Evolutionary conservation across 2,329 filamentous ascomycete species (phyloP), one percentile per base, ranked within the genome.

Genomic region (Sarocladium oryzae): DNA sequence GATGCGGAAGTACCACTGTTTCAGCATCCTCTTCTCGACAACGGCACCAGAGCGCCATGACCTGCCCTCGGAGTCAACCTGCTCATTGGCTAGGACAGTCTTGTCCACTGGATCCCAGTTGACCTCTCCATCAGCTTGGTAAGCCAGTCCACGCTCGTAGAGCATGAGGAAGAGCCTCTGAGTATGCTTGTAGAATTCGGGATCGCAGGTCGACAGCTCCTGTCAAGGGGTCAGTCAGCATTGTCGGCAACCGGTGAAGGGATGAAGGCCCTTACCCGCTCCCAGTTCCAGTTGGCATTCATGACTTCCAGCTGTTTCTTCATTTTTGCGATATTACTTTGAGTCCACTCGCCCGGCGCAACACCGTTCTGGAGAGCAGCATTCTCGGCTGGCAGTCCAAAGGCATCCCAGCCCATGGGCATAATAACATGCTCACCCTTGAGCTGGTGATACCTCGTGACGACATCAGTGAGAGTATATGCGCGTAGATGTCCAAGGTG

Each of bases 391-490:
- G 90, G 90, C 52, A 96, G 72, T 2, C 90, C 90, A 69, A 96
- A 95, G 4, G 89, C 88, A 73, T 96, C 90, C 89, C 90, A 96
- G 10, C 90, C 90, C 78, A 95, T 95, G n/a, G 90, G 89, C 56
- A 95, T 80, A 50, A 95, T 68, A 28, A 95, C 88, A 51, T 86
- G 70, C 57, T 82, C 76, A 15, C 89, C 89, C 58, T 84, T 82
- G 70, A 95, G 82, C 23, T 77, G 78, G 60, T 84, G 81, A 63
- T 85, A 95, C 51, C 90, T 80, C 13, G 89, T 83, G 50, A 95
- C 71, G 9, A 91, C 86, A 70, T 96, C 90, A 54, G 89, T 89
- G 56, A 96, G 93, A 33, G 89, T 89, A 71, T 95, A 96, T 48
- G 95, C 89, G 43, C 90, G 84, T 35, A 95, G 73, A 66, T 96